Evolutionary conservation across 805 yeast genomes (phyloP), one percentile per base, ranked within the genome.

Genomic region (Naumovozyma castellii): DNA sequence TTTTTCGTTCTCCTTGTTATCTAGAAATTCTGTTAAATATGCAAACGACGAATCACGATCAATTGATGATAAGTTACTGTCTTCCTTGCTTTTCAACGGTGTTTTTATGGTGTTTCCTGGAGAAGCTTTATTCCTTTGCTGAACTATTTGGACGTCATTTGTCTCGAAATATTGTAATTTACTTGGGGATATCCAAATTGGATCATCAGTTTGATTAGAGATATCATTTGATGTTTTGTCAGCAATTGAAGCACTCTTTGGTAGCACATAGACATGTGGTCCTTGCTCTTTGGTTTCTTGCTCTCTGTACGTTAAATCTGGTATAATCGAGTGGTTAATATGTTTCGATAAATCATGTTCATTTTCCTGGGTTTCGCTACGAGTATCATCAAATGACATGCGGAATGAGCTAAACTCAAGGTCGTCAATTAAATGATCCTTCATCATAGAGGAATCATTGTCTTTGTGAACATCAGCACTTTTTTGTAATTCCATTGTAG

Each of bases 11-110:
- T 10, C 27, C 10, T 10, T 44, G 4, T 36, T 38, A 2, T 46
- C 31, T 5, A 59, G 47, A 13, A 56, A 38, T 16, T 58, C 59
- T 2, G 69, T 74, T 18, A 73, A 53, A 42, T 72, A 73, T 0
- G 64, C 62, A 47, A 62, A 72, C 0, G 77, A 72, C 9, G 63
- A 64, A 42, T 67, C 73, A 10, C 46, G 36, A 3, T 25, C 31
- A n/a, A 12, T 14, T 14, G 29, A 38, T 13, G 25, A 29, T 12
- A 32, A 13, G 5, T n/a, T 16, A 16, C 16, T 16, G 5, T 17
- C 12, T 5, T 32, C 18, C n/a, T 36, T 29, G 17, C 14, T 15
- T 18, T 29, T 17, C 9, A 20, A 32, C 5, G 35, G 14, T 19
- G 16, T 12, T 35, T 17, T 35, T 30, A 33, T 38, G 2, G 33